These are phyloP conservation scores for Stagonosporopsis tanaceti DNA, from an alignment of 2,329 filamentous ascomycete species.

Conservation along the genomic window DNA sequence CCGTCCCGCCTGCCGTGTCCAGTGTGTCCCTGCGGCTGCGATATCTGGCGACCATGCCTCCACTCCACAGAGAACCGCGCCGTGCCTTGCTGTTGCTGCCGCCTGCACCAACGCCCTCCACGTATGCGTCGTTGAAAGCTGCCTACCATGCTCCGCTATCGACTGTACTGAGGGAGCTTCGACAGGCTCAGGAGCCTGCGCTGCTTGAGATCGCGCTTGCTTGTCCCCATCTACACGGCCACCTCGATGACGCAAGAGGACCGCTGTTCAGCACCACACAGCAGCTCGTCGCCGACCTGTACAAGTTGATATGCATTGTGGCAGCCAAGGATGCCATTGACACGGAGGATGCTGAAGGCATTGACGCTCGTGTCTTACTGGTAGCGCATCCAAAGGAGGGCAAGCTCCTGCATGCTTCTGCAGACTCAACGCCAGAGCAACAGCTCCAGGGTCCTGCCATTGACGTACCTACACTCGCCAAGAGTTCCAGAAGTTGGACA, in stretches of 20 bases:
- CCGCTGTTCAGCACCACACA: conserved; percentile 74
- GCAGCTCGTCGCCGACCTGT: conserved; percentile 76
- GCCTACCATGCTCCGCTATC: conserved; percentile 54
- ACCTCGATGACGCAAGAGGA: conserved; percentile 59
- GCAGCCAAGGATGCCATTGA: conserved; percentile 70
- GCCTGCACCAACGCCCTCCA: conserved; percentile 51
- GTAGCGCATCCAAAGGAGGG: conserved; percentile 65
- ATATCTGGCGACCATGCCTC: conserved; percentile 40
- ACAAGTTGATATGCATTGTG: conserved; percentile 78
- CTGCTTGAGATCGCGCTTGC: conserved; percentile 69
- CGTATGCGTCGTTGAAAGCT: conserved; percentile 52
- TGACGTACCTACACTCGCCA: conserved; percentile 57
- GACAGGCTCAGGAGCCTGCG: conserved; percentile 44
- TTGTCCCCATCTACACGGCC: conserved; percentile 66
- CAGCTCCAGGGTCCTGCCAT: conserved; percentile 59
- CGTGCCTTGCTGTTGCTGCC: conserved; percentile 55
- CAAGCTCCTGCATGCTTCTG: conserved; percentile 30
- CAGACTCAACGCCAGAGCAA: conserved; percentile 38
- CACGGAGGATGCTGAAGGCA: conserved; percentile 71
- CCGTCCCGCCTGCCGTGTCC: not conserved
- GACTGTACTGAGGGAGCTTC: conserved; percentile 53
- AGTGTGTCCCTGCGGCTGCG: conserved; percentile 18
- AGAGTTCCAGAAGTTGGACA: conserved; percentile 66
- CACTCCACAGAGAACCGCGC: conserved; percentile 26
- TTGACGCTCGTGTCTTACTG: conserved; percentile 79